phyloP scores from a whole-genome alignment of 306 rosid species.

The Quercus alba region DNA sequence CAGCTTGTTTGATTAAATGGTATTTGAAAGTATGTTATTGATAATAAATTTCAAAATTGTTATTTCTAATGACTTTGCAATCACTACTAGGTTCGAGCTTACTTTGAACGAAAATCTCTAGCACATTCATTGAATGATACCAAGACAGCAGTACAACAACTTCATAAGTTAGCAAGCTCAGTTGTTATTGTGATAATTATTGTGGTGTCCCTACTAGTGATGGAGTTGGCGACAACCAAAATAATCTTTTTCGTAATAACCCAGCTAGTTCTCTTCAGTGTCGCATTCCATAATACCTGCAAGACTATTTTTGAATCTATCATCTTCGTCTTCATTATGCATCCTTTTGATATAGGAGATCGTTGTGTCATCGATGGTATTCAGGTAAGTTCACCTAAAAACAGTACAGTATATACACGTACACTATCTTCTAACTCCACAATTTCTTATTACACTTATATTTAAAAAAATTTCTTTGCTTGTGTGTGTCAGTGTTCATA shows the following conservation, averaged over 20 bases:
- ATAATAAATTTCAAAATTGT: neutral
- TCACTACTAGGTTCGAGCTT: constrained; percentile 47
- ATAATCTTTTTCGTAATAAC: constrained; percentile 35
- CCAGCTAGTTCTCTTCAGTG: constrained; percentile 38
- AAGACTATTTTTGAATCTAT: constrained; percentile 48
- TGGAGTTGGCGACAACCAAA: constrained; percentile 41
- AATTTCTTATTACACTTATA: no score
- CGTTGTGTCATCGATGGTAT: constrained; percentile 53
- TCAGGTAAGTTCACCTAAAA: constrained; percentile 11
- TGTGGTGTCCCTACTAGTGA: constrained; percentile 37
- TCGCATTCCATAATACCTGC: constrained; percentile 55
- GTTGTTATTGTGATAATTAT: constrained; percentile 42
- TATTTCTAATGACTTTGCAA: neutral
- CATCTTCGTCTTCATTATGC: constrained; percentile 56
- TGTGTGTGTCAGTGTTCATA: no score
- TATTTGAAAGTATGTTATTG: no score
- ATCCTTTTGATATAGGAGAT: constrained; percentile 57
- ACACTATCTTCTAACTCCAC: neutral
- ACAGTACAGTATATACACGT: neutral
- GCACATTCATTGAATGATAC: constrained; percentile 56
- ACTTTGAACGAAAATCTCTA: constrained; percentile 45
- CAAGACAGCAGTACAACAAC: constrained; percentile 60
- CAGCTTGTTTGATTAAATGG: no score
- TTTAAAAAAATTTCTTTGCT: no score
- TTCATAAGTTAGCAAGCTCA: constrained; percentile 48